Evolutionary conservation across 2,329 filamentous ascomycete genomes (phyloP), one percentile per base, ranked within the genome.

Genomic region (Ceratocystis lukuohia): DNA sequence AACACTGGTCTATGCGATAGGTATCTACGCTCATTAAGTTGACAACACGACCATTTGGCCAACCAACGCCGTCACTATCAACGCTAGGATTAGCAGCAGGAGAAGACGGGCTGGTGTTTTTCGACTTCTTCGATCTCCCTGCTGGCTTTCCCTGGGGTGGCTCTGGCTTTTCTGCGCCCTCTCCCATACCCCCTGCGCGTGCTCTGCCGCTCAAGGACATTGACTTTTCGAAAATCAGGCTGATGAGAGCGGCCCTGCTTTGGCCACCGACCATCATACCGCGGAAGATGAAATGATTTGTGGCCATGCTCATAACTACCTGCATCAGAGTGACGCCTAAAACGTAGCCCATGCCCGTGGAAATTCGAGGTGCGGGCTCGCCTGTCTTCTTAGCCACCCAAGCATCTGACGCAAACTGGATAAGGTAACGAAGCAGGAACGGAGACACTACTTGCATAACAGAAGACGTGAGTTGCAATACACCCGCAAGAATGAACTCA

Each of bases 1-100:
- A 90, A 1, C 91, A 91, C 73, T 91, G 88, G 71, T 97, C 92
- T 68, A 99, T 81, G 70, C 93, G 90, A 75, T 96, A 95, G 0
- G 92, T 95, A 73, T 97, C 93, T 57, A 94, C 91, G 69, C 90
- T 93, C 92, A 97, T 96, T 71, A 97, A 74, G 70, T 95, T 96
- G 73, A 94, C 85, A 64, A 97, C 90, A 69, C 91, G 85, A 25
- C 94, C 94, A 72, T 96, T 97, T 67, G 87, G 87, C 93, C 93
- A 97, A 28, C 93, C 94, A 25, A 84, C 80, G 2, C 88, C 89
- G 71, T 94, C 88, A 2, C 81, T 83, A 2, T 78, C 72, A 12
- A 73, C 74, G 56, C 77, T 76, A 3, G 74, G 71, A 5, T 72
- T 70, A 2, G 74, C 75, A n/a, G 56, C 17, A n/a, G 56, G 12